These are phyloP conservation scores for Ambrosiella cleistominuta DNA, from an alignment of 2,329 filamentous ascomycete species.

Conservation along the genomic window DNA sequence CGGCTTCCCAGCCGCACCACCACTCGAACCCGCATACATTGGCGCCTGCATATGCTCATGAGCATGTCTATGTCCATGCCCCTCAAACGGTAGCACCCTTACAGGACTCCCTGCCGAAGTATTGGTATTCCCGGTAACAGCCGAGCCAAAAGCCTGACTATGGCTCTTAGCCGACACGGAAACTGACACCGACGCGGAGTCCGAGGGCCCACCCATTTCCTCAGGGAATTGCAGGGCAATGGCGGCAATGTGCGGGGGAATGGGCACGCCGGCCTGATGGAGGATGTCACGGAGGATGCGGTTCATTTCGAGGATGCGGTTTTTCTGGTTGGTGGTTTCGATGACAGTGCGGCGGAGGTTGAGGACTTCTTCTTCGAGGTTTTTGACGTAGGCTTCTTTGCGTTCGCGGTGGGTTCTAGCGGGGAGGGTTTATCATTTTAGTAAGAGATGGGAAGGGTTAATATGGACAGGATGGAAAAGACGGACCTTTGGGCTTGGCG, in stretches of 20 bases:
- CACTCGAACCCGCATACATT: not conserved
- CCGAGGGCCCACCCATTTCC: not conserved
- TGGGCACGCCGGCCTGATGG: constrained; percentile 32
- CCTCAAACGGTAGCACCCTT: constrained; percentile 16
- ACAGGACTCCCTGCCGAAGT: constrained; percentile 16
- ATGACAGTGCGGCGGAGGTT: constrained; percentile 59
- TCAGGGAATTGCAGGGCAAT: constrained; percentile 14
- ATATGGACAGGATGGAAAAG: not conserved
- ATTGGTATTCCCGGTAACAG: constrained; percentile 25
- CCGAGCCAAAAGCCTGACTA: constrained; percentile 29
- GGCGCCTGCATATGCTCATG: constrained; percentile 17
- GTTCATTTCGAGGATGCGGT: constrained; percentile 23
- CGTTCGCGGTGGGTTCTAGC: constrained; percentile 86
- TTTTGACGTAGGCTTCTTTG: constrained; percentile 91
- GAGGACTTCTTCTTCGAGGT: constrained; percentile 78
- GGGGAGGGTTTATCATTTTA: not conserved
- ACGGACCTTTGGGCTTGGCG: constrained; percentile 76
- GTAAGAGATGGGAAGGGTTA: not conserved
- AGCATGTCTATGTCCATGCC: constrained; percentile 18
- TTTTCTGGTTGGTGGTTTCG: constrained; percentile 48
- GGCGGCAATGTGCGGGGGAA: constrained; percentile 9
- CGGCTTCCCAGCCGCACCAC: not conserved
- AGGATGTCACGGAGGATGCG: constrained; percentile 38
- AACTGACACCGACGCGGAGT: constrained; percentile 41
- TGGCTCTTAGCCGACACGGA: constrained; percentile 37